These are phyloP conservation scores for Geosmithia flava DNA, from an alignment of 2,329 filamentous ascomycete genomes.

Conservation along the genomic window DNA sequence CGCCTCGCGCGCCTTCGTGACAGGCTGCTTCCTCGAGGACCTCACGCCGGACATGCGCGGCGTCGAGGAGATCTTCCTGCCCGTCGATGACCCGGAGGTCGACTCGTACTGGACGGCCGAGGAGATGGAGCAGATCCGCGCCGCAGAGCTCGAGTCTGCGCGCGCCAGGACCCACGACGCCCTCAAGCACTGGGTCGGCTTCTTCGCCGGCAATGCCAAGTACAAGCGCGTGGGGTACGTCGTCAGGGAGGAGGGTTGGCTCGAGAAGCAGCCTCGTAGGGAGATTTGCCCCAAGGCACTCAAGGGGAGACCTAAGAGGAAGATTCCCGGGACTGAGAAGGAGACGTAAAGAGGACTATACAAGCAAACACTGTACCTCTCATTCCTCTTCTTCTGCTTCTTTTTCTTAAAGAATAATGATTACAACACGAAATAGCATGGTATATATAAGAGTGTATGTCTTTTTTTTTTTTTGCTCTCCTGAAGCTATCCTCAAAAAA, in stretches of 20 bases:
- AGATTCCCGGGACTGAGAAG: conserved; percentile 10
- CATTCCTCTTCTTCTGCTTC: background rate
- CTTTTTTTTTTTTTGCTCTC: background rate
- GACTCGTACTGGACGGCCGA: conserved; percentile 45
- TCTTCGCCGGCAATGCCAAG: conserved; percentile 70
- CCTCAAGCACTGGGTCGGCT: conserved; percentile 69
- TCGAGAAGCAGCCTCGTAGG: conserved; percentile 47
- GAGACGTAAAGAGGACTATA: background rate
- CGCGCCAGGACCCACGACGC: conserved; percentile 50
- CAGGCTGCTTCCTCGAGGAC: conserved; percentile 84
- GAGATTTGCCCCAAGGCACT: conserved; percentile 60
- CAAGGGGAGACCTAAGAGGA: conserved; percentile 41
- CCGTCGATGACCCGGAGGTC: conserved; percentile 47
- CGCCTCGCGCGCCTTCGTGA: conserved; percentile 80
- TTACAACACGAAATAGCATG: no score
- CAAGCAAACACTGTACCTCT: no score
- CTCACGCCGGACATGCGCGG: conserved; percentile 74
- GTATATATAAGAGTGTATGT: no score
- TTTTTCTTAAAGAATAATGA: background rate
- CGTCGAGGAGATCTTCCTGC: conserved; percentile 74
- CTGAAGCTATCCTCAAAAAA: background rate
- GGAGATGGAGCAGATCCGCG: conserved; percentile 39
- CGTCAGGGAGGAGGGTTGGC: conserved; percentile 45
- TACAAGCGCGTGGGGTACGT: conserved; percentile 74
- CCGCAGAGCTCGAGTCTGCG: conserved; percentile 54